A percentile compares a stretch with the other conserved stretches of the same genome.
These are phyloP conservation scores for Calonectria pteridis DNA, from an alignment of 2,329 filamentous ascomycete species.

Conservation along the genomic window DNA sequence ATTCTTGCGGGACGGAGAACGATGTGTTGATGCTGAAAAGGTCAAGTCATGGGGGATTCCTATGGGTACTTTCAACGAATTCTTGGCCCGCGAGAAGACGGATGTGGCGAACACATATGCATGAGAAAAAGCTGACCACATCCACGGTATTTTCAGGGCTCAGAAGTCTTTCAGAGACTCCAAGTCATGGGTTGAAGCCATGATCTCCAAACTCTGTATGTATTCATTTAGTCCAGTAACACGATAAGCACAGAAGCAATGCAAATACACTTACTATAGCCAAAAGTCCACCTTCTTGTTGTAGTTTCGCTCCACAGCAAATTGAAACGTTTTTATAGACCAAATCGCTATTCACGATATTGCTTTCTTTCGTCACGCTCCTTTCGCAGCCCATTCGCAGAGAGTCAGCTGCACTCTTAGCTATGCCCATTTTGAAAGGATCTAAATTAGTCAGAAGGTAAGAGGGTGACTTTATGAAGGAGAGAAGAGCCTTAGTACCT, in stretches of 20 bases:
- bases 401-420: too few species aligned
- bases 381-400: too few species aligned
- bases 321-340: too few species aligned
- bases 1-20: conserved; percentile 9
- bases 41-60: conserved; percentile 7
- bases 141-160: neutral
- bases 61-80: conserved; percentile 8
- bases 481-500: neutral
- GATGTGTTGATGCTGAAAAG: conserved; percentile 5
- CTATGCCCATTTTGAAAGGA: too few species aligned
- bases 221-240: neutral
- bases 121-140: neutral
- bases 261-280: neutral
- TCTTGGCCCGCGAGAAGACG: conserved; percentile 4
- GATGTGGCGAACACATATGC: conserved; percentile 4
- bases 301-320: neutral
- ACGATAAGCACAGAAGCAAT: neutral
- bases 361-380: too few species aligned
- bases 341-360: too few species aligned
- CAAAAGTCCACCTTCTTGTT: neutral
- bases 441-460: too few species aligned
- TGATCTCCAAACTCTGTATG: neutral
- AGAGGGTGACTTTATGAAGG: too few species aligned
- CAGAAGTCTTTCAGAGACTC: neutral
- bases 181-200: neutral